Conservation (phyloP, 257 asterid genomes). For the Mentha longifolia region DNA sequence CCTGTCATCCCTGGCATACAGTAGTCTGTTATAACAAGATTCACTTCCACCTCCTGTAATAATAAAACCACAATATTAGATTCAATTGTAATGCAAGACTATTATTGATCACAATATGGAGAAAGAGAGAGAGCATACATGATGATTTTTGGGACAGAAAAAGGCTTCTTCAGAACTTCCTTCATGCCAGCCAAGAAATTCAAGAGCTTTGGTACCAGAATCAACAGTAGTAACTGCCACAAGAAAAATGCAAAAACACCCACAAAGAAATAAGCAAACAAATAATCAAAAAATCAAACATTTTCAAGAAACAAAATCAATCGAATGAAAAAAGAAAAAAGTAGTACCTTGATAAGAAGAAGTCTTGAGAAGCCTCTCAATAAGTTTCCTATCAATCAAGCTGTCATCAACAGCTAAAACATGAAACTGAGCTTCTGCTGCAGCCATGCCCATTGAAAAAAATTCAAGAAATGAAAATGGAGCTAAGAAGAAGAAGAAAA, state of each 20-base stretch:
- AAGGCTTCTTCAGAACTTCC: conserved; percentile 31
- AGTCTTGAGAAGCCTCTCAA: conserved; percentile 62
- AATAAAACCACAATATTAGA: background rate
- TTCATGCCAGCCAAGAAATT: conserved; percentile 54
- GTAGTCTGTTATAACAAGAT: conserved; percentile 63
- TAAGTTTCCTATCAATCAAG: conserved; percentile 59
- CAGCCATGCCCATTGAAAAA: conserved; percentile 45
- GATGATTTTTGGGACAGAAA: conserved; percentile 31
- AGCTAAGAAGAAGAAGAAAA: background rate
- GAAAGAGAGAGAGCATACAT: background rate
- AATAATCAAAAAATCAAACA: background rate
- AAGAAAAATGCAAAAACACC: conserved; percentile 22
- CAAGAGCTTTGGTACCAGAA: conserved; percentile 65
- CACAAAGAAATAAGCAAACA: conserved; percentile 17
- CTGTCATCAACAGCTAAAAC: conserved; percentile 71
- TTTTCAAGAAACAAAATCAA: conserved; percentile 8
- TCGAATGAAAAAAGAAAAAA: background rate
- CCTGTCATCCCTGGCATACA: conserved; percentile 78
- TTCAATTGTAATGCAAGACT: background rate
- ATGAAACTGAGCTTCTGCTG: conserved; percentile 59
- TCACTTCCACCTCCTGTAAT: conserved; percentile 50
- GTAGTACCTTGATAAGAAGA: conserved; percentile 57
- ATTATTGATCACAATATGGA: background rate
- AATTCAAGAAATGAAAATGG: conserved; percentile 9
- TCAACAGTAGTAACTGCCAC: conserved; percentile 60